A percentile compares a stretch with the other conserved stretches of the same genome.
Evolutionary conservation across 768 basidiomycete genomes (phyloP).

Genomic region (Mycena leptocephala): DNA sequence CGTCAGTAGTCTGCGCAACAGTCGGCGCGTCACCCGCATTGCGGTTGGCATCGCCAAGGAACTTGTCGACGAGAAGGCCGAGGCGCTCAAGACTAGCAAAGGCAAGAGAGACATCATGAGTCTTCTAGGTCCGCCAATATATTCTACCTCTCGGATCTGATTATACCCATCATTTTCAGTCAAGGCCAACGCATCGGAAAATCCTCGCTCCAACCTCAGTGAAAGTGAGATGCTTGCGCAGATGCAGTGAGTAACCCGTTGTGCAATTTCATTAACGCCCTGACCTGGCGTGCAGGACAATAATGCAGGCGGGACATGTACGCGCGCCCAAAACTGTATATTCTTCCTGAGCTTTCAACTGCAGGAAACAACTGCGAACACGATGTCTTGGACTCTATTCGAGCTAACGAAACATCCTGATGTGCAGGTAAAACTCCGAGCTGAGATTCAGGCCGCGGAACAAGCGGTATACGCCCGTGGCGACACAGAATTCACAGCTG

Average conservation of each 20-base stretch:
- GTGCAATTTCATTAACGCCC: background rate
- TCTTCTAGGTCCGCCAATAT: slow-evolving; percentile 61
- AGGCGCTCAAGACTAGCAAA: slow-evolving; percentile 64
- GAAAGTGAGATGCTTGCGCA: slow-evolving; percentile 51
- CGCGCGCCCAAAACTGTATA: no score
- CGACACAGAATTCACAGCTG: slow-evolving; percentile 58
- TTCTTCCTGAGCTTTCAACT: background rate
- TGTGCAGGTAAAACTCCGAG: no score
- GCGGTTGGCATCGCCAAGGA: slow-evolving; percentile 63
- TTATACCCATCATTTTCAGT: slow-evolving; percentile 25
- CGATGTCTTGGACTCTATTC: slow-evolving; percentile 74
- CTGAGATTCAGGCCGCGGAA: slow-evolving; percentile 66
- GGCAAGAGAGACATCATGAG: slow-evolving; percentile 70
- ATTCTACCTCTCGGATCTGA: background rate
- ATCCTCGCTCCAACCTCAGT: slow-evolving; percentile 33
- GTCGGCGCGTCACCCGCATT: slow-evolving; percentile 32
- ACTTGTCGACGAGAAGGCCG: slow-evolving; percentile 64
- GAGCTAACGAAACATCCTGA: slow-evolving; percentile 74
- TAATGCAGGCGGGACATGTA: slow-evolving; percentile 28
- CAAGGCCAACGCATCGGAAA: slow-evolving; percentile 39
- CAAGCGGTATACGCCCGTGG: slow-evolving; percentile 52
- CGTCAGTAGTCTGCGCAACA: background rate
- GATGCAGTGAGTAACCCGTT: slow-evolving; percentile 49
- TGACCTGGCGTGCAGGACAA: slow-evolving; percentile 3
- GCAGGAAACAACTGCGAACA: slow-evolving; percentile 75